Percentiles rank a stretch among this genome's conserved stretches.
These are phyloP conservation scores for Funneliformis mosseae DNA, from an alignment of 192 early-diverging fungal species.

Conservation along the genomic window DNA sequence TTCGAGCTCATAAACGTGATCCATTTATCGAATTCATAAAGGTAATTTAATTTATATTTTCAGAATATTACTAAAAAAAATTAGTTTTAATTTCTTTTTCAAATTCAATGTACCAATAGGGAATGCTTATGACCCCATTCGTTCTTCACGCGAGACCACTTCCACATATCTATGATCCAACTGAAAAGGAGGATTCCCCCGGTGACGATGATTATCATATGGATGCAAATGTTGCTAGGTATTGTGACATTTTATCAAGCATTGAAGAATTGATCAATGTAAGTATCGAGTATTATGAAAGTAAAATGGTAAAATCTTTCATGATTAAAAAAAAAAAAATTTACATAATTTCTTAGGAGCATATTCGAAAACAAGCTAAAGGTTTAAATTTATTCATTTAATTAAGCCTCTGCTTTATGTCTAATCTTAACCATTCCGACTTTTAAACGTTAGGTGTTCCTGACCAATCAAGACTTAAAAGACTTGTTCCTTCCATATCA, in stretches of 20 bases:
- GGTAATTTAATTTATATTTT: conserved; percentile 35
- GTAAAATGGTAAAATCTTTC: not conserved
- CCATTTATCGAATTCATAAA: conserved; percentile 93
- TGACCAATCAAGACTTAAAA: conserved; percentile 74
- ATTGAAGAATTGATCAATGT: conserved; percentile 81
- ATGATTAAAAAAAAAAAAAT: not conserved
- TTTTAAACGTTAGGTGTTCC: conserved; percentile 44
- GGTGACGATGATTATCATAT: conserved; percentile 28
- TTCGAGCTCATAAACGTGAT: conserved; percentile 75
- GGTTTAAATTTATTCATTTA: conserved; percentile 25
- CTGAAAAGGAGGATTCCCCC: conserved; percentile 22
- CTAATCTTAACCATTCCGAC: not conserved
- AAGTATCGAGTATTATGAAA: conserved; percentile 22
- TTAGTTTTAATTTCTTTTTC: not conserved
- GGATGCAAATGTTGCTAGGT: conserved; percentile 67
- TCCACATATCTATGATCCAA: conserved; percentile 38
- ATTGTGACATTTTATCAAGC: conserved; percentile 76
- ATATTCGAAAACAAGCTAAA: conserved; percentile 52
- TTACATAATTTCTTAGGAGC: conserved; percentile 39
- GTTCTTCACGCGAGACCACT: conserved; percentile 71
- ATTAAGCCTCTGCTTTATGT: not conserved
- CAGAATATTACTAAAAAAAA: not conserved
- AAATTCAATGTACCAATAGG: not conserved
- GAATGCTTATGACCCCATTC: conserved; percentile 80
- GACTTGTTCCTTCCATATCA: conserved; percentile 78